phyloP scores from a whole-genome alignment of 2,329 filamentous ascomycete genomes.

The Monosporascus ibericus region DNA sequence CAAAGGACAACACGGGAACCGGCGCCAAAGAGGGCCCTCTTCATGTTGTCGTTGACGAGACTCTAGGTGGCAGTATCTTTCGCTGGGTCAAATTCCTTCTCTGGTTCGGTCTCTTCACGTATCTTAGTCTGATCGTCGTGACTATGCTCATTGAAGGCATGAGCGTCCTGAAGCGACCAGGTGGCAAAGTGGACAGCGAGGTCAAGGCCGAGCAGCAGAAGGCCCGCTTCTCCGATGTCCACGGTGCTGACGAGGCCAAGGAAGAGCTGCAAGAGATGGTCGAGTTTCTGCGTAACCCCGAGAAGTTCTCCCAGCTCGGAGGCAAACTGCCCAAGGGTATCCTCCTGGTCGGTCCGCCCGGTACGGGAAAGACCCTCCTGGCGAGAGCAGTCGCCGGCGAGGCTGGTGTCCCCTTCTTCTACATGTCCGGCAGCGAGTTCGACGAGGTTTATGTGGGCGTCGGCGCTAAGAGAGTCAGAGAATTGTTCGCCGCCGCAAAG shows the following conservation, averaged over 20 bases:
- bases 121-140: constrained; percentile 71
- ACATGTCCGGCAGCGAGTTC: constrained; percentile 99
- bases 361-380: constrained; percentile 94
- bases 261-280: constrained; percentile 96
- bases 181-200: constrained; percentile 66
- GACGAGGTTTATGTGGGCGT: constrained; percentile 98
- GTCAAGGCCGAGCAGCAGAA: constrained; percentile 90
- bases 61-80: constrained; percentile 70
- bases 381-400: constrained; percentile 94
- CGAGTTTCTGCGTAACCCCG: constrained; percentile 89
- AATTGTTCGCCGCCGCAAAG: constrained; percentile 80
- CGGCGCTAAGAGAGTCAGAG: constrained; percentile 90
- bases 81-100: constrained; percentile 86
- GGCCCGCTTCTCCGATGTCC: constrained; percentile 86
- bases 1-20: constrained; percentile 44
- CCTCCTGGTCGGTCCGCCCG: constrained; percentile 87
- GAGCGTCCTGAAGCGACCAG: constrained; percentile 72
- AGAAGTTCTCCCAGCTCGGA: constrained; percentile 87
- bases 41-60: constrained; percentile 93
- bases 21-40: constrained; percentile 80
- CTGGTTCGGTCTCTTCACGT: constrained; percentile 71
- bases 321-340: constrained; percentile 97
- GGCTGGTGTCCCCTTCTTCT: constrained; percentile 97
- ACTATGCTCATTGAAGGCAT: constrained; percentile 79
- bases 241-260: constrained; percentile 96